Base-by-base conservation (phyloP, 352 stramenopile genomes). In the Globisporangium orthogonon region DNA sequence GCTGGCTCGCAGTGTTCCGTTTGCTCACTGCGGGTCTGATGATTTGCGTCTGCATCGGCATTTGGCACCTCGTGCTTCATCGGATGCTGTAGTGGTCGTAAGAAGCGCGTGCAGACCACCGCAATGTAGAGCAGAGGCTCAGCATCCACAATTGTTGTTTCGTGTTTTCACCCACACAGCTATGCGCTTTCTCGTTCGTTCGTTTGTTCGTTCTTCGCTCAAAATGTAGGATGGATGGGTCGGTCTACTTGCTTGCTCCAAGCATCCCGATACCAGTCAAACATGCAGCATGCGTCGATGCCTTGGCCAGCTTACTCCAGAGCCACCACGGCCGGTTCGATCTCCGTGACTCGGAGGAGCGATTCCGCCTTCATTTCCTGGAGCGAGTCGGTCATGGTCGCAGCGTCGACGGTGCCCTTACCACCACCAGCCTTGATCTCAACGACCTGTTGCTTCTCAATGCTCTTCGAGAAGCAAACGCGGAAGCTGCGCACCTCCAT, bases 401-500 rank as follows among this genome's bases (percentile, higher is more conserved):
- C 44, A 7, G 29, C 48, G 40, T 18, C 13, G 14, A 2, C 30
- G 11, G 17, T 28, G 14, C 1, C 31, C 14, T 23, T 15, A 1
- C 46, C 53, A 30, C 50, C 58, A 9, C 4, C 18, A 28, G 29
- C 28, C 23, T 33, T 23, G 23, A 56, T 6, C 50, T 23, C 23
- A 23, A 23, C 23, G 23, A 28, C 40, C n/a, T 23, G 23, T 10
- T 40, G 35, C 35, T 7, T 40, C 35, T 40, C 35, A 10, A 52
- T 15, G 23, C 13, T 14, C 43, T 51, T 33, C 9, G 37, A 52
- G 53, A 91, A 89, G 56, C 71, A 82, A 47, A 94, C 57, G 50
- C 83, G 76, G 72, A 98, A 98, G 0, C 91, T 96, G 56, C 89
- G 83, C 50, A 98, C 95, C 55, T 98, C 92, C 69, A 98, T 96